A percentile compares a stretch with the other conserved stretches of the same genome.
These are phyloP conservation scores for Plasmodium cynomolgi DNA, from an alignment of 169 alveolate species.

Conservation along the genomic window DNA sequence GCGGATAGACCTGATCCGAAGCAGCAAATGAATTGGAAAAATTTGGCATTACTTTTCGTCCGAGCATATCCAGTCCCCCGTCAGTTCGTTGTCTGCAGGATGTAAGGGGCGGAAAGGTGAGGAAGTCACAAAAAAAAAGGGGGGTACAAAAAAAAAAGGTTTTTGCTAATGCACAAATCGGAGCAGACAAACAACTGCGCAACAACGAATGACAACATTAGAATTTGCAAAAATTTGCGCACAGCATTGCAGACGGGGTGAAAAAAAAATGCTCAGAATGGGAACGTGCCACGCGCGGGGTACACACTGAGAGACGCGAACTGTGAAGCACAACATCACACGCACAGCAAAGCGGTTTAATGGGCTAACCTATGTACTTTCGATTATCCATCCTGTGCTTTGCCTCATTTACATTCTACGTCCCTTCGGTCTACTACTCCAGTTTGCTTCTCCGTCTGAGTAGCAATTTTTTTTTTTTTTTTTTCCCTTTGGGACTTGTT, in stretches of 20 bases:
- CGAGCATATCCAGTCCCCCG: slow-evolving; percentile 74
- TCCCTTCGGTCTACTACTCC: neutral
- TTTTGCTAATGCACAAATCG: neutral
- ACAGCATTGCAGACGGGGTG: neutral
- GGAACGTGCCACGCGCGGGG: neutral
- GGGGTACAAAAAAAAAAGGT: neutral
- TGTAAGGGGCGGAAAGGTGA: neutral
- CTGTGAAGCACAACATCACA: neutral
- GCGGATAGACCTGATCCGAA: neutral
- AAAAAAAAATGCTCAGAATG: neutral
- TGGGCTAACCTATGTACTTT: neutral
- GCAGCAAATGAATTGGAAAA: neutral
- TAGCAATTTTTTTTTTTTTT: neutral
- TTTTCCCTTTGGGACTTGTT: neutral
- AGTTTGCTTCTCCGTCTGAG: neutral
- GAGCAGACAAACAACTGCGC: neutral
- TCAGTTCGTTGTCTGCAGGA: slow-evolving; percentile 28
- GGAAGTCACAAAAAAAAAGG: neutral
- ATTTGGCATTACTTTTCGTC: slow-evolving; percentile 49
- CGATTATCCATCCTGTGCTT: neutral
- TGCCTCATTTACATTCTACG: neutral
- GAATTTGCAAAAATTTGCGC: neutral
- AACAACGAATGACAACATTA: neutral
- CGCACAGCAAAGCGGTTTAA: neutral
- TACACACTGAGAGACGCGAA: neutral